Percentiles rank a stretch among this genome's conserved stretches.
Evolutionary conservation across 2,329 filamentous ascomycete genomes (phyloP).

Genomic region (Aspergillus sp.): DNA sequence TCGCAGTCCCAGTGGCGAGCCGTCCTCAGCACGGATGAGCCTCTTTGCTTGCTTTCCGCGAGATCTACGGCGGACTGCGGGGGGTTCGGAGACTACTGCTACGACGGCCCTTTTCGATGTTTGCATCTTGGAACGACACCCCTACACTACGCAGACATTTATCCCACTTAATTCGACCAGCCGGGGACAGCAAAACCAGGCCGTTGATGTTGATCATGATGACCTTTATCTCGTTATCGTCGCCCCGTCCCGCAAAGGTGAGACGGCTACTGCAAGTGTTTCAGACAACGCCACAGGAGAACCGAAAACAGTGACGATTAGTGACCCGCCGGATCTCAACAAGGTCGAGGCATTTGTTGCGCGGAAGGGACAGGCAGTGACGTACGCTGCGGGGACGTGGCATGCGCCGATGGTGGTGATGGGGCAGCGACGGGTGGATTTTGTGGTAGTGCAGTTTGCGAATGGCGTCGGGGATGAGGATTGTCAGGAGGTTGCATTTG

Average conservation of each 20-base stretch:
- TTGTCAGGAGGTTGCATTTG: slow-evolving; percentile 66
- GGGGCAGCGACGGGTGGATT: slow-evolving; percentile 63
- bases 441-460: slow-evolving; percentile 80
- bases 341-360: slow-evolving; percentile 71
- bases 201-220: too few species aligned
- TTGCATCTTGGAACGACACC: slow-evolving; percentile 76
- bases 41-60: slow-evolving; percentile 81
- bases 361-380: slow-evolving; percentile 71
- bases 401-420: slow-evolving; percentile 94
- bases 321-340: slow-evolving; percentile 59
- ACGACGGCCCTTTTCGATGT: slow-evolving; percentile 50
- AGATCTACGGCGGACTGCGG: slow-evolving; percentile 31
- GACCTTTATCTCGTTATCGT: slow-evolving; percentile 72
- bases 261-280: slow-evolving; percentile 23
- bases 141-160: slow-evolving; percentile 91
- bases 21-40: slow-evolving; percentile 61
- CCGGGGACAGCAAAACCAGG: slow-evolving; percentile 10
- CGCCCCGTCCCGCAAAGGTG: slow-evolving; percentile 60
- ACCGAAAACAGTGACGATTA: slow-evolving; percentile 27
- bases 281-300: slow-evolving; percentile 10
- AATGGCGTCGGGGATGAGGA: slow-evolving; percentile 79
- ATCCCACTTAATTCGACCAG: slow-evolving; percentile 55
- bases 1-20: slow-evolving; percentile 33
- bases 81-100: background rate
- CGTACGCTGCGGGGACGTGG: slow-evolving; percentile 86